Conservation (phyloP, 2,329 filamentous ascomycete species). For the Trichoderma sp. region DNA sequence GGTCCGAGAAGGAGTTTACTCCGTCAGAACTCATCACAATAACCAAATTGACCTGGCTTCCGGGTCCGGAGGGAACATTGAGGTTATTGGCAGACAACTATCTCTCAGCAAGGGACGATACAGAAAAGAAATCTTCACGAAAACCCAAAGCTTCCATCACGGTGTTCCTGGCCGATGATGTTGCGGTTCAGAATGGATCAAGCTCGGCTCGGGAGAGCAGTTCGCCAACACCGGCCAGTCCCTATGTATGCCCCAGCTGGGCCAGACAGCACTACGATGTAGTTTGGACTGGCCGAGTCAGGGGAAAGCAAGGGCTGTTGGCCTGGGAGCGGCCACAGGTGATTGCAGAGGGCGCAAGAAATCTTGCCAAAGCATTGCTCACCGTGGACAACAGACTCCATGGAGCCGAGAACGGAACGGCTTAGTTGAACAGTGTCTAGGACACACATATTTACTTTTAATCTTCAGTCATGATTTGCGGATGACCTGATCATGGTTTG, state of each 20-base stretch:
- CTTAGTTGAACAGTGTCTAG: slow-evolving; percentile 35
- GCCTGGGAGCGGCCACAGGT: slow-evolving; percentile 49
- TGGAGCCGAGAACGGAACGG: slow-evolving; percentile 26
- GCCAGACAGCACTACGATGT: slow-evolving; percentile 43
- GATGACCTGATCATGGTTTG: neutral
- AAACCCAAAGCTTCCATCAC: slow-evolving; percentile 46
- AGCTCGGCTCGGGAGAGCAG: slow-evolving; percentile 9
- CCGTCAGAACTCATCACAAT: slow-evolving; percentile 57
- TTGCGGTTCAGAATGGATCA: slow-evolving; percentile 17
- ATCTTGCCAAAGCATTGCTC: slow-evolving; percentile 40
- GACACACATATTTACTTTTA: slow-evolving; percentile 24
- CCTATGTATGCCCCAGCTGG: slow-evolving; percentile 50
- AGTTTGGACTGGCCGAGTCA: slow-evolving; percentile 38
- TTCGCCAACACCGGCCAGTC: neutral
- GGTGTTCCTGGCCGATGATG: slow-evolving; percentile 42
- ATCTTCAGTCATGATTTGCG: neutral
- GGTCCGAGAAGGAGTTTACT: slow-evolving; percentile 41
- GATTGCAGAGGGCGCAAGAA: slow-evolving; percentile 41
- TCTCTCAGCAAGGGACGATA: slow-evolving; percentile 29
- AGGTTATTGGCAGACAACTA: slow-evolving; percentile 51
- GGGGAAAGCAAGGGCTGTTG: slow-evolving; percentile 43
- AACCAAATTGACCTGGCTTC: slow-evolving; percentile 62
- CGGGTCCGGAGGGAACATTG: slow-evolving; percentile 59
- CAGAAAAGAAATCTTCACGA: slow-evolving; percentile 18
- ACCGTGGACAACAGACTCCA: slow-evolving; percentile 38